Evolutionary conservation across 495 filamentous ascomycete genomes (phyloP), one percentile per base, ranked within the genome.

Genomic region (Podospora appendiculata): DNA sequence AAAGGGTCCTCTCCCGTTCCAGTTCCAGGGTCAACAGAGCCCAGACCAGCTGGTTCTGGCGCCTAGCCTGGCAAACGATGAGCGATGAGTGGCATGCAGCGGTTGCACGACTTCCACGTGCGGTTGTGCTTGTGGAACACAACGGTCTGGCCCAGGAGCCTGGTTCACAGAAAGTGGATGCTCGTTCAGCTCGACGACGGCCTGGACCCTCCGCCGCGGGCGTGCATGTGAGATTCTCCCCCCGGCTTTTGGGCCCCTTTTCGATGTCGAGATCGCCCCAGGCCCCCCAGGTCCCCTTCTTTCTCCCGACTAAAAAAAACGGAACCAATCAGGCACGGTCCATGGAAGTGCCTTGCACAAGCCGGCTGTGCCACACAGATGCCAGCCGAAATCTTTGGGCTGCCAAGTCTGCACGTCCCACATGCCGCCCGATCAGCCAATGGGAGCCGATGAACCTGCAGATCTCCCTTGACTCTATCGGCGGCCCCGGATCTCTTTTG

Each of bases 401-500:
- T 34, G 25, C 12, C 25, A 19, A 47, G 35, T 34, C 32, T n/a
- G 32, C 25, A 36, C 8, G 8, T 11, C 43, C 8, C 16, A 19
- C 11, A 32, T 5, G 33, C 45, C 45, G 33, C 25, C 45, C 32
- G 6, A 45, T 11, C 16, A 12, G 13, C 13, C 9, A 44, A 9
- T 44, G 41, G 16, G 13, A 3, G 9, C 8, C 12, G 17, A 44
- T 17, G 9, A 14, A 25, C 25, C 25, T 47, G 32, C 45, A 47
- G 32, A 47, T 47, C 45, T 47, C 17, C 45, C 32, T 19, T 34
- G 45, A 25, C 41, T 44, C 45, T 32, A 47, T 47, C 45, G 45
- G 45, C 25, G 11, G 32, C 45, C 33, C 45, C 45, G 45, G 45
- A 16, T 17, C 25, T 25, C 25, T 25, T 25, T 25, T 25, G 25